Evolutionary conservation across 768 basidiomycete genomes (phyloP), one percentile per base, ranked within the genome.

Genomic region (Tephrocybe rancida): DNA sequence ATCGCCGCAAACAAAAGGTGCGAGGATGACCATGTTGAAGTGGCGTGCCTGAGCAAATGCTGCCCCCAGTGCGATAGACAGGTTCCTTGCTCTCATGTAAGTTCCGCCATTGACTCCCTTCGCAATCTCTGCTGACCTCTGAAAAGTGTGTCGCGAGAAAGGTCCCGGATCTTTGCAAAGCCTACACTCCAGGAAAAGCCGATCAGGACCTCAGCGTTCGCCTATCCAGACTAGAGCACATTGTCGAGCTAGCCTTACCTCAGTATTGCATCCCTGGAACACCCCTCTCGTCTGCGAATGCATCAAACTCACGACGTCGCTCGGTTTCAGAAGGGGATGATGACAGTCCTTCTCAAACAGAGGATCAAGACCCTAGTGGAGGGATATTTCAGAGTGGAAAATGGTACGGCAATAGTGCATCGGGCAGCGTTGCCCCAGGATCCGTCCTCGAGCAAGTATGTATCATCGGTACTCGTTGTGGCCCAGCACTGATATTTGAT

Each of bases 1-100:
- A 93, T 73, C 83, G 91, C 19, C 77, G 91, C 56, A 94, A 94
- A 67, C 91, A 94, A 71, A 92, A 92, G 81, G 90, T 88, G 51
- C 34, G 54, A 18, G 55, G 8, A 7, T 53, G 43, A 19, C 30
- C 27, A 34, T 44, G 51, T 42, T 47, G 21, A 32, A 21, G 30
- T 49, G 44, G 29, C 46, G 46, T 56, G 42, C 26, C 58, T 14
- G 44, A 60, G 63, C 54, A 46, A 59, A 50, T 49, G 44, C 43
- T 26, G 47, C 42, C 34, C 46, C 35, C 67, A 93, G 89, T 94
- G 91, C 73, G 89, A 94, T 70, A 83, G 91, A 55, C 90, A 92
- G 72, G 71, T 88, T 52, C 90, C 90, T 21, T 92, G 90, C 66
- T 88, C 88, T 52, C 90, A 92, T 81, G 90, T 92, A 58, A 56